Evolutionary conservation across 176 grass and related monocot genomes (phyloP), one percentile per base, ranked within the genome.

Genomic region (Triticum urartu): DNA sequence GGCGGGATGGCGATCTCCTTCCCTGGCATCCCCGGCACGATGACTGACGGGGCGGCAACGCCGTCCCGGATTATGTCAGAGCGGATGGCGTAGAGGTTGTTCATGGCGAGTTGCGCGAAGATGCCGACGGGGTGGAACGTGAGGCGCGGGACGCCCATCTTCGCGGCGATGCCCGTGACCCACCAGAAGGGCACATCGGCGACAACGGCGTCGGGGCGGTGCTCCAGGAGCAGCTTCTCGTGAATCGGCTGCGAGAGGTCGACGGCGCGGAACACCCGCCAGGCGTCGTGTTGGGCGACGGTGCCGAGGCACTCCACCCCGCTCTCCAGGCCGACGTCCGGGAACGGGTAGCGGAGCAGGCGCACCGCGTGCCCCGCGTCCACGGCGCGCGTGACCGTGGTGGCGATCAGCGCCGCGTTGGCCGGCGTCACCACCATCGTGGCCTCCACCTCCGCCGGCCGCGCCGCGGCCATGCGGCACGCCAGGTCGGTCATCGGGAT

Each of bases 401-500:
- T 86, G 40, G 80, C 72, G 39, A 93, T 87, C 32, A 92, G 59
- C 20, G 38, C 35, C 11, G 84, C 84, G 79, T 95, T 95, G 26
- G 82, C 93, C 9, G 88, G 93, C 13, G 93, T 84, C 30, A 95
- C 84, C 22, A 95, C 84, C 84, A 92, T 76, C 7, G 87, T 92
- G 21, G 87, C 75, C 33, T 90, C 86, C 10, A 95, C 81, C 11
- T 65, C 68, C 1, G 42, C 59, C 0, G 67, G 80, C 13, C 75
- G 11, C 35, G 68, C 81, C 26, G 21, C 60, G 15, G 88, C 93
- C 38, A 98, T 74, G 64, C 89, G 87, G 80, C 89, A 77, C 10
- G 93, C 93, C 6, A 98, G 83, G 52, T 95, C 93, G 1, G 91
- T 82, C 77, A 91, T 90, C 32, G 95, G 95, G 68, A 95, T 86